These are phyloP conservation scores for Apophysomyces ossiformis DNA, from an alignment of 371 early-diverging fungal genomes.

Conservation along the genomic window DNA sequence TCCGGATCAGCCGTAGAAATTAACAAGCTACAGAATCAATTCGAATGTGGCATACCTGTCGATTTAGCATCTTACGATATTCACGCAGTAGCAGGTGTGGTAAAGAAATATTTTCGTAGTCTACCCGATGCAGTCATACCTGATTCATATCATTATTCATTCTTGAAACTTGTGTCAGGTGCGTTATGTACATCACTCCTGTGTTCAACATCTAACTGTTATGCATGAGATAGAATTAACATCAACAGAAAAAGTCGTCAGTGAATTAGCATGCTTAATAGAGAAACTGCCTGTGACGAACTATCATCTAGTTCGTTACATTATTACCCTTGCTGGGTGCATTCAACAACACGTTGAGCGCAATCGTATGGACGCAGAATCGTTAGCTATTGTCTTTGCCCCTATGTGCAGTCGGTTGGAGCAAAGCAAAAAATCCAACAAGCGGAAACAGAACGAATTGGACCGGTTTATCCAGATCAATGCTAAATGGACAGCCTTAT, in stretches of 20 bases:
- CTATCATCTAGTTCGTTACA: conserved; percentile 40
- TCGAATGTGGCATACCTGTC: conserved; percentile 36
- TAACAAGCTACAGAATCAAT: conserved; percentile 30
- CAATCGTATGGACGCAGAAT: conserved; percentile 51
- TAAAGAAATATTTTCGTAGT: conserved; percentile 48
- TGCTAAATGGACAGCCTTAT: conserved; percentile 46
- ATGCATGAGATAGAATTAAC: background rate
- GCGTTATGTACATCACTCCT: background rate
- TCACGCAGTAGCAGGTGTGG: conserved; percentile 48
- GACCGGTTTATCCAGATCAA: conserved; percentile 31
- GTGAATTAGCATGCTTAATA: conserved; percentile 24
- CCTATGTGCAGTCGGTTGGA: conserved; percentile 51
- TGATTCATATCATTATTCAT: conserved; percentile 33
- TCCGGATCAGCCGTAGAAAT: conserved; percentile 53
- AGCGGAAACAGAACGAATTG: conserved; percentile 15
- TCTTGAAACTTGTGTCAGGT: conserved; percentile 16
- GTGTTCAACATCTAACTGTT: background rate
- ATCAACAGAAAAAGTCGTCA: background rate
- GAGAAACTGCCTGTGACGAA: conserved; percentile 38
- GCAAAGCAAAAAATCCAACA: conserved; percentile 24
- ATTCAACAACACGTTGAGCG: conserved; percentile 30
- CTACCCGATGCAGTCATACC: conserved; percentile 53
- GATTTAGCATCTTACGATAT: conserved; percentile 41
- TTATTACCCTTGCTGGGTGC: conserved; percentile 29
- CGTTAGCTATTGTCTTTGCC: conserved; percentile 49